These are phyloP conservation scores for Penicillium occitanis DNA, from an alignment of 2,329 filamentous ascomycete genomes.

Conservation along the genomic window DNA sequence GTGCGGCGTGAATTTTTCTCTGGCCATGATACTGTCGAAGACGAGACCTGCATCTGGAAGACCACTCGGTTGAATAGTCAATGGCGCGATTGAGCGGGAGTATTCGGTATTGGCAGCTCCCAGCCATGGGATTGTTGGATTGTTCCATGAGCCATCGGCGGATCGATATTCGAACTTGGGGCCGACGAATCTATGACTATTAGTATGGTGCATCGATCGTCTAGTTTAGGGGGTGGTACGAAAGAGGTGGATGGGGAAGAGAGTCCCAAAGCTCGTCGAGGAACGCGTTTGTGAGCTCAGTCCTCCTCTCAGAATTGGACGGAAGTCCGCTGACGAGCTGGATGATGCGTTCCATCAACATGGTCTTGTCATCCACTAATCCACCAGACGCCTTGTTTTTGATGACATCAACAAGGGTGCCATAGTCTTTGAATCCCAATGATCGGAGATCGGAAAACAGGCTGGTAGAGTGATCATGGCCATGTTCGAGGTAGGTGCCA, in stretches of 20 bases:
- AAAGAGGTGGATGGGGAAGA: constrained; percentile 69
- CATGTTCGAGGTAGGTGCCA: constrained; percentile 57
- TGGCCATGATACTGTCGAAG: constrained; percentile 47
- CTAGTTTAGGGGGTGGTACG: constrained; percentile 44
- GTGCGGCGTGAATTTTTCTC: constrained; percentile 51
- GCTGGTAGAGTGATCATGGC: constrained; percentile 49
- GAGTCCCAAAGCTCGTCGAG: constrained; percentile 69
- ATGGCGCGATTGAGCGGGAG: constrained; percentile 62
- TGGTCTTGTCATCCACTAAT: constrained; percentile 70
- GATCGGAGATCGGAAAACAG: constrained; percentile 59
- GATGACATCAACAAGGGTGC: constrained; percentile 62
- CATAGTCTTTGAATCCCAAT: constrained; percentile 59
- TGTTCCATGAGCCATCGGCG: constrained; percentile 71
- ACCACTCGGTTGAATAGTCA: constrained; percentile 60
- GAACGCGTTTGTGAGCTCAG: constrained; percentile 65
- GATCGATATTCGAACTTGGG: constrained; percentile 64
- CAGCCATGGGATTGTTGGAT: constrained; percentile 63
- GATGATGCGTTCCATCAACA: constrained; percentile 73
- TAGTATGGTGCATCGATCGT: not conserved
- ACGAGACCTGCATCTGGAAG: constrained; percentile 63
- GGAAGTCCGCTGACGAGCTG: constrained; percentile 66
- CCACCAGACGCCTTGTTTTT: constrained; percentile 63
- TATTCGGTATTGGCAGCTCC: constrained; percentile 69
- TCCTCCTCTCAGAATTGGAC: constrained; percentile 59
- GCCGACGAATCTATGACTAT: constrained; percentile 40